phyloP scores from a whole-genome alignment of 2,329 filamentous ascomycete genomes.

The Orbilia blumenaviensis region DNA sequence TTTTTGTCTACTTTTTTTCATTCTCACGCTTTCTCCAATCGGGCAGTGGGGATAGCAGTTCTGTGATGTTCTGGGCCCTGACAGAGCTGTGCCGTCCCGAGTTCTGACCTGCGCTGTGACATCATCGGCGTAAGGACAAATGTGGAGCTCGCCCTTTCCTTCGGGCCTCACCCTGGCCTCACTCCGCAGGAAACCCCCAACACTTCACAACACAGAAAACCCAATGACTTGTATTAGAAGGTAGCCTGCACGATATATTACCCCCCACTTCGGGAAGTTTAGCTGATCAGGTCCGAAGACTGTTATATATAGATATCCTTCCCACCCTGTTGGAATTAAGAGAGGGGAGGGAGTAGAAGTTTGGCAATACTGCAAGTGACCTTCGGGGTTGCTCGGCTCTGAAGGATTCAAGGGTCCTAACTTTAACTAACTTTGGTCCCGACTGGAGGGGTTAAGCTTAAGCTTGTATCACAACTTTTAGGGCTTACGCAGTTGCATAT shows the following conservation, averaged over 20 bases:
- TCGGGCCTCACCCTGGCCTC: not conserved
- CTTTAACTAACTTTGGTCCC: not conserved
- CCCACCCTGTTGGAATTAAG: too few species aligned
- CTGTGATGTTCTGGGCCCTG: constrained; percentile 47
- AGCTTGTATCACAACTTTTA: constrained; percentile 5
- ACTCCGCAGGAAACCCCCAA: not conserved
- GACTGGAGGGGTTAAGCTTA: not conserved
- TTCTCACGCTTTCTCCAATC: not conserved
- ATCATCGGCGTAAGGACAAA: constrained; percentile 33
- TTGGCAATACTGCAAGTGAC: too few species aligned
- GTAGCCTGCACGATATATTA: not conserved
- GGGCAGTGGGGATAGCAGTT: not conserved
- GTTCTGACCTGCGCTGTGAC: constrained; percentile 25
- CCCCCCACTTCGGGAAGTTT: not conserved
- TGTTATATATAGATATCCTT: too few species aligned
- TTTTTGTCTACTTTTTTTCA: not conserved
- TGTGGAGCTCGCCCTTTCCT: constrained; percentile 32
- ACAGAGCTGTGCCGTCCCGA: constrained; percentile 47
- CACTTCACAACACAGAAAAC: not conserved
- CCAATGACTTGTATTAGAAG: not conserved
- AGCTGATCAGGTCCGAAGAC: too few species aligned
- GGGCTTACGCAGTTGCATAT: not conserved
- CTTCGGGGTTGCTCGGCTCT: not conserved
- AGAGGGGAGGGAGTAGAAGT: too few species aligned
- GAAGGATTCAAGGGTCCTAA: not conserved